Percentiles rank a stretch among this genome's conserved stretches.
Conservation (phyloP, 2,329 filamentous ascomycete species). For the Cercospora zeina region DNA sequence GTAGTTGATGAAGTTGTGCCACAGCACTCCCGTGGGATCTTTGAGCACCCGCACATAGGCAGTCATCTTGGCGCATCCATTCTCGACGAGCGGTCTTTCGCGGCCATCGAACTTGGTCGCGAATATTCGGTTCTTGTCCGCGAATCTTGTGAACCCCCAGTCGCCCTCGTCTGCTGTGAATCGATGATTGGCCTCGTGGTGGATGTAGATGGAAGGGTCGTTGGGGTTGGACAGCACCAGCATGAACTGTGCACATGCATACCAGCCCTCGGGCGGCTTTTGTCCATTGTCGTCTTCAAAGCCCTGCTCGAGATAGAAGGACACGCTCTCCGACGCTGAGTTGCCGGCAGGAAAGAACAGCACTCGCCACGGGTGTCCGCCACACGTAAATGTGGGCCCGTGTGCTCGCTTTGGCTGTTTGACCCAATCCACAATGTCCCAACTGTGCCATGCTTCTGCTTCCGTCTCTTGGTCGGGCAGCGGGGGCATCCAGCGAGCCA, state of each 20-base stretch:
- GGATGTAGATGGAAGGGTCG: conserved; percentile 77
- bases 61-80: conserved; percentile 75
- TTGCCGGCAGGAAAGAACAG: conserved; percentile 96
- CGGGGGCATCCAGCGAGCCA: conserved; percentile 72
- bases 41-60: conserved; percentile 80
- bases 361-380: conserved; percentile 88
- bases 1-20: conserved; percentile 91
- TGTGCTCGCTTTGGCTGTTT: conserved; percentile 75
- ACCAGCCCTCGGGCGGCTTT: conserved; percentile 86
- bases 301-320: conserved; percentile 94
- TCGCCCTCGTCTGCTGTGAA: conserved; percentile 96
- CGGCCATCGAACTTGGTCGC: conserved; percentile 70
- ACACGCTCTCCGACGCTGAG: conserved; percentile 80
- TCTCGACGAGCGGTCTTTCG: conserved; percentile 71
- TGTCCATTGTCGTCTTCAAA: conserved; percentile 67
- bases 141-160: conserved; percentile 98
- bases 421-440: conserved; percentile 85
- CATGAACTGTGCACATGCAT: conserved; percentile 92
- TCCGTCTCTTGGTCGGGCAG: conserved; percentile 78
- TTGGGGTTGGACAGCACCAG: conserved; percentile 92
- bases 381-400: conserved; percentile 83
- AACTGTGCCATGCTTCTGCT: conserved; percentile 74
- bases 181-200: conserved; percentile 83
- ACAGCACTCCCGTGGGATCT: conserved; percentile 83
- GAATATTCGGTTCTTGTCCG: conserved; percentile 84